These are phyloP conservation scores for Maudiozyma turicensis DNA, from an alignment of 805 yeast species.

Conservation along the genomic window DNA sequence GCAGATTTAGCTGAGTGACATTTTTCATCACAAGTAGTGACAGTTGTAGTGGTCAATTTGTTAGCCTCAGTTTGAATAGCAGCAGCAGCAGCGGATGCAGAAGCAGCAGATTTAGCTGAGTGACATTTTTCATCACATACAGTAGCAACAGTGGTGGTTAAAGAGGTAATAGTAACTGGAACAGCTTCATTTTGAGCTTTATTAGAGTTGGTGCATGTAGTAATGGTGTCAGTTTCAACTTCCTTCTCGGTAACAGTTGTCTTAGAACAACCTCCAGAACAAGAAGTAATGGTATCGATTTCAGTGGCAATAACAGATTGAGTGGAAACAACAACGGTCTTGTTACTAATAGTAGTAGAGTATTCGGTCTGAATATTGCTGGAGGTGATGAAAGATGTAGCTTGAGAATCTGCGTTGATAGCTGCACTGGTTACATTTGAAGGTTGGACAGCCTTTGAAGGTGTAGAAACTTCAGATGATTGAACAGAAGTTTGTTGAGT, in stretches of 20 bases:
- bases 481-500: not conserved
- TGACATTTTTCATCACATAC: slow-evolving; percentile 7
- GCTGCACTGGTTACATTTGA: not conserved
- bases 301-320: not conserved
- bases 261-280: not conserved
- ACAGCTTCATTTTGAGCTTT: not conserved
- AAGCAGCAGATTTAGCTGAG: slow-evolving; percentile 4
- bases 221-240: not conserved
- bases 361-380: not conserved
- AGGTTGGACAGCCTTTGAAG: not conserved
- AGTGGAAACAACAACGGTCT: not conserved
- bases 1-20: slow-evolving; percentile 1
- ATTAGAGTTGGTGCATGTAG: not conserved
- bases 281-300: not conserved
- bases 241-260: not conserved
- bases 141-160: slow-evolving; percentile 4
- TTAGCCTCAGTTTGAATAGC: too few species aligned
- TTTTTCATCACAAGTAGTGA: slow-evolving; percentile 1
- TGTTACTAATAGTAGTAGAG: not conserved
- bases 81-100: slow-evolving; percentile 1
- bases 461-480: not conserved
- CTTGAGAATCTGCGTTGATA: not conserved
- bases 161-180: not conserved
- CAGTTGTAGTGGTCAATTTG: not conserved
- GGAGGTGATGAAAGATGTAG: not conserved